Percentiles rank a stretch among this genome's conserved stretches.
These are phyloP conservation scores for Blastobotrys americana DNA, from an alignment of 805 yeast genomes.

Conservation along the genomic window DNA sequence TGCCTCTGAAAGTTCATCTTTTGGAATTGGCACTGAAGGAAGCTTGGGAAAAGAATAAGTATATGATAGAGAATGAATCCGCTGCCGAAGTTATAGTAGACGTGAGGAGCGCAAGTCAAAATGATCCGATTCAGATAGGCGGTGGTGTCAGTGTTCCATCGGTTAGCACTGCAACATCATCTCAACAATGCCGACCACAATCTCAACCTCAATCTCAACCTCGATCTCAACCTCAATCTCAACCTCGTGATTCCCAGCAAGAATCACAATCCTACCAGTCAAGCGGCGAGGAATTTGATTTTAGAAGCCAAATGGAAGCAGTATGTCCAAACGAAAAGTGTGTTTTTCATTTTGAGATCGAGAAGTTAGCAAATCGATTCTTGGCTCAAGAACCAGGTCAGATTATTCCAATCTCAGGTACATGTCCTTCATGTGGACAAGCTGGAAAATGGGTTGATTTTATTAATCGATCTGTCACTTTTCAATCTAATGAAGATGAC, in stretches of 20 bases:
- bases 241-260: too few species aligned
- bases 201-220: too few species aligned
- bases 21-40: constrained; percentile 21
- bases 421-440: background rate
- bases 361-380: background rate
- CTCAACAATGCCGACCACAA: background rate
- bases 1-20: constrained; percentile 24
- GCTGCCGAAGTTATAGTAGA: constrained; percentile 10
- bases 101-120: constrained; percentile 4
- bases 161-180: background rate
- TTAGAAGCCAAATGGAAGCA: too few species aligned
- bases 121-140: constrained; percentile 12
- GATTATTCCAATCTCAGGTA: background rate
- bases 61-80: constrained; percentile 14
- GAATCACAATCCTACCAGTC: too few species aligned
- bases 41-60: constrained; percentile 25
- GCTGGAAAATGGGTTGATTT: background rate
- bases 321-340: constrained; percentile 10
- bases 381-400: background rate
- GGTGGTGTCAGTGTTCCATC: constrained; percentile 10
- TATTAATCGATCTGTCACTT: too few species aligned
- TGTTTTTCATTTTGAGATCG: background rate
- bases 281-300: too few species aligned
- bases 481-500: too few species aligned
- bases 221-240: too few species aligned